phyloP scores from a whole-genome alignment of 2,329 filamentous ascomycete species.

The Colletotrichum tanaceti region DNA sequence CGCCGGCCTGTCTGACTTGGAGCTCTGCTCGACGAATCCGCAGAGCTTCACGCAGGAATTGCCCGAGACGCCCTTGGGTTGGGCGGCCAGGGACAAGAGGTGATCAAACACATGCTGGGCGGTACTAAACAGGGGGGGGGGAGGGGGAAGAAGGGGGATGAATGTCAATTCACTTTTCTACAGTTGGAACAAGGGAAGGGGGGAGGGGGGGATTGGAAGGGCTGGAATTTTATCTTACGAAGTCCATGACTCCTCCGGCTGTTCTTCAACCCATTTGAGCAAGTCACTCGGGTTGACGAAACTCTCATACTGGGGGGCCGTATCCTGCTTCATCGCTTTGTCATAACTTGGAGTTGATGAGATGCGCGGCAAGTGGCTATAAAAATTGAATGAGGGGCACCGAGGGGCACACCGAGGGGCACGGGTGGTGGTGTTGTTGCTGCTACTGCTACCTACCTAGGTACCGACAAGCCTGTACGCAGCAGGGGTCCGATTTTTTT shows the following conservation, averaged over 20 bases:
- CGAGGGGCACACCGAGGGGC: slow-evolving; percentile 18
- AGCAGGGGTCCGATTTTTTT: slow-evolving; percentile 16
- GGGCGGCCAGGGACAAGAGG: slow-evolving; percentile 61
- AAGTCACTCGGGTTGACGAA: slow-evolving; percentile 52
- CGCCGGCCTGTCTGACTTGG: slow-evolving; percentile 58
- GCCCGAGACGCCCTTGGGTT: slow-evolving; percentile 66
- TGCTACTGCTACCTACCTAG: neutral
- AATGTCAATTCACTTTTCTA: slow-evolving; percentile 8
- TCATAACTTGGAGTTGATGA: slow-evolving; percentile 29
- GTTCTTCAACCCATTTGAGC: slow-evolving; percentile 58
- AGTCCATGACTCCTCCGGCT: slow-evolving; percentile 49
- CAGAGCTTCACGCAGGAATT: slow-evolving; percentile 70
- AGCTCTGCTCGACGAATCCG: slow-evolving; percentile 70
- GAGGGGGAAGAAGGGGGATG: no score
- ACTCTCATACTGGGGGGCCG: slow-evolving; percentile 37
- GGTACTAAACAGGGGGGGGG: slow-evolving; percentile 41
- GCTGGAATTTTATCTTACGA: slow-evolving; percentile 48
- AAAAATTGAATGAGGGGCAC: slow-evolving; percentile 35
- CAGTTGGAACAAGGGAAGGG: neutral
- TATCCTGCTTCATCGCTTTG: slow-evolving; percentile 38
- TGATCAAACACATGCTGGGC: slow-evolving; percentile 59
- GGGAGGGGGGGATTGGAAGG: slow-evolving; percentile 37
- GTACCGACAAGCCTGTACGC: slow-evolving; percentile 5
- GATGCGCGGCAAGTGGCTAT: slow-evolving; percentile 28
- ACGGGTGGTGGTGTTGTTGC: slow-evolving; percentile 3